Percentiles rank a stretch among this genome's conserved stretches.
Evolutionary conservation across 805 yeast genomes (phyloP).

Genomic region (Yarrowia phangngaensis): DNA sequence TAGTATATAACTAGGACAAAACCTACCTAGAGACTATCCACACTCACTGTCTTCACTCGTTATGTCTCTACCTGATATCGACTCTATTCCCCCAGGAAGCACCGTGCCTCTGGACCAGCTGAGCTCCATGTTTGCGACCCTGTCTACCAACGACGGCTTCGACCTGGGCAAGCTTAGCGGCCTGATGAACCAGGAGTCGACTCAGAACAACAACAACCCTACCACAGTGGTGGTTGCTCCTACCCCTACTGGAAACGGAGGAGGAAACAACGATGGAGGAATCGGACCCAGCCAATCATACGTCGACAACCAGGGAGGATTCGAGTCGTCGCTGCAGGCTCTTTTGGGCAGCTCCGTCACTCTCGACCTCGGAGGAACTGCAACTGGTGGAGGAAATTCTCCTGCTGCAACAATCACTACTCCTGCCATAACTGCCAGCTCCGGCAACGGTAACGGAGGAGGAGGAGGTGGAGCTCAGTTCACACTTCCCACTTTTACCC

Average conservation of each 20-base stretch:
- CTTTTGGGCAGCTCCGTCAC: slow-evolving; percentile 23
- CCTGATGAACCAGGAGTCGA: slow-evolving; percentile 7
- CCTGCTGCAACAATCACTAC: too few species aligned
- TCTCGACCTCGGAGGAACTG: slow-evolving; percentile 8
- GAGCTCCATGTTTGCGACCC: slow-evolving; percentile 21
- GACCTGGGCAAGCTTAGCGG: slow-evolving; percentile 18
- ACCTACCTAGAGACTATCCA: too few species aligned
- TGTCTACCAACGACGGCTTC: slow-evolving; percentile 21
- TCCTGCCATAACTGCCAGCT: too few species aligned
- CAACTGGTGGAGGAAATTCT: too few species aligned
- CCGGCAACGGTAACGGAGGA: too few species aligned
- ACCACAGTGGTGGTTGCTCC: slow-evolving; percentile 15
- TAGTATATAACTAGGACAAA: too few species aligned
- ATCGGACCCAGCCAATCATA: slow-evolving; percentile 6
- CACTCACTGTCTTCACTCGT: too few species aligned
- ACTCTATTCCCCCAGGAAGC: slow-evolving; percentile 23
- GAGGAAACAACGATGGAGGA: slow-evolving; percentile 4
- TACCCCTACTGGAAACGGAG: too few species aligned
- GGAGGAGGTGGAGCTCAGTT: too few species aligned
- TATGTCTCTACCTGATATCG: slow-evolving; percentile 22
- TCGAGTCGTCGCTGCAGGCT: slow-evolving; percentile 25
- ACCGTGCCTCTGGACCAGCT: slow-evolving; percentile 26
- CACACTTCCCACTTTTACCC: slow-evolving; percentile 20
- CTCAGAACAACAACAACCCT: slow-evolving; percentile 4
- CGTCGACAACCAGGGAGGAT: slow-evolving; percentile 14